These are phyloP conservation scores for Metrosideros polymorpha DNA, from an alignment of 441 rosid genomes.

Conservation along the genomic window DNA sequence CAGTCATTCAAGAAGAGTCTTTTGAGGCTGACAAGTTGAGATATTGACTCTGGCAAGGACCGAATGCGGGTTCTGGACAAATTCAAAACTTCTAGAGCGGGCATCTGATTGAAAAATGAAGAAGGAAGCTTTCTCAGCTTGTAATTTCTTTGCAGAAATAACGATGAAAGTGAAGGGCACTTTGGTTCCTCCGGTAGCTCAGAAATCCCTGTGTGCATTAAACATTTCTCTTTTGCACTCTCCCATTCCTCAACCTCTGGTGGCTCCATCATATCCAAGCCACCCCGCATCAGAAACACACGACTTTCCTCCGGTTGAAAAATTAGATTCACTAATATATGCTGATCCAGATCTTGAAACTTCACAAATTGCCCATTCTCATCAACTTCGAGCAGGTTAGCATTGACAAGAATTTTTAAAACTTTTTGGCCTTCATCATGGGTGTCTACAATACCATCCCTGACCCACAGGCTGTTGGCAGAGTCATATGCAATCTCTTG, in stretches of 20 bases:
- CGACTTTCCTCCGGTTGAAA: background rate
- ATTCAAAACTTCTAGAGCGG: constrained; percentile 11
- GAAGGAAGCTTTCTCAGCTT: constrained; percentile 7
- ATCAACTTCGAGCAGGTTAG: background rate
- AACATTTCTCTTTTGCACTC: constrained; percentile 15
- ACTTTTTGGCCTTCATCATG: background rate
- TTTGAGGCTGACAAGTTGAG: background rate
- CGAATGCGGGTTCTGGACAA: constrained; percentile 12
- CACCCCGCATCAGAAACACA: background rate
- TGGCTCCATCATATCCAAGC: constrained; percentile 12
- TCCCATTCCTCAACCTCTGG: constrained; percentile 18
- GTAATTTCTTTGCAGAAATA: constrained; percentile 24
- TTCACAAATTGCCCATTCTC: background rate
- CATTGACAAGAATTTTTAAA: background rate
- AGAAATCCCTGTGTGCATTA: constrained; percentile 16
- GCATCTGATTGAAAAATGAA: constrained; percentile 13
- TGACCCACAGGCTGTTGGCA: background rate
- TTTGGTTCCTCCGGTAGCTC: constrained; percentile 10
- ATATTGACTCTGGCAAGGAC: constrained; percentile 6
- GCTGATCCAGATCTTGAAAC: background rate
- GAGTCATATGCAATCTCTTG: background rate
- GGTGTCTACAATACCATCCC: background rate
- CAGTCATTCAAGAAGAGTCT: background rate
- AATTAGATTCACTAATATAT: background rate
- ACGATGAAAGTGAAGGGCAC: constrained; percentile 3